These are phyloP conservation scores for Lachancea fermentati DNA, from an alignment of 805 yeast species.

Conservation along the genomic window DNA sequence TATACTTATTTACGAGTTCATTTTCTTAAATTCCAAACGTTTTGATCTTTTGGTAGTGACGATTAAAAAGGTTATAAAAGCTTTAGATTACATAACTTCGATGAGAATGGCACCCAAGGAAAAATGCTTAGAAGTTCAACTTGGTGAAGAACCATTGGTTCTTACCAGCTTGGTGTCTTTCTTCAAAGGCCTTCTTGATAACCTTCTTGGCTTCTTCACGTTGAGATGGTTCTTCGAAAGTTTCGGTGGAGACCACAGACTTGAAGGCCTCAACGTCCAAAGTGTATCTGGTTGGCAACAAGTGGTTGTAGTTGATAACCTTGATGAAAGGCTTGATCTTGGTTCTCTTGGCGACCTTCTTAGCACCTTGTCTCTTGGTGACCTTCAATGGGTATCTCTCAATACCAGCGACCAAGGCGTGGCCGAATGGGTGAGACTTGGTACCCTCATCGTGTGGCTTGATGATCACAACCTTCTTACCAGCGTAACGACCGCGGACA, in stretches of 20 bases:
- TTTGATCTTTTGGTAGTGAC: conserved; percentile 4
- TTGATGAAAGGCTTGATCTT: conserved; percentile 98
- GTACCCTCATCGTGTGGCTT: conserved; percentile 98
- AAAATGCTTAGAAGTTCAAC: conserved; percentile 67
- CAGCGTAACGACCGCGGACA: conserved; percentile 99
- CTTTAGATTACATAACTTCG: conserved; percentile 9
- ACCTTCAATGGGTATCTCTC: conserved; percentile 98
- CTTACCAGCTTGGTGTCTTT: conserved; percentile 99
- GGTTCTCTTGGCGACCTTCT: conserved; percentile 95
- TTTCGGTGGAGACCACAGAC: conserved; percentile 83
- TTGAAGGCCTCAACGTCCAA: conserved; percentile 95
- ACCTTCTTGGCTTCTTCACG: conserved; percentile 98
- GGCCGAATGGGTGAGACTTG: conserved; percentile 98
- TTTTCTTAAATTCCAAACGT: not conserved
- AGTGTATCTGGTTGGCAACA: conserved; percentile 99
- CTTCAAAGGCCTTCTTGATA: conserved; percentile 98
- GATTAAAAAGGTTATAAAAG: conserved; percentile 1
- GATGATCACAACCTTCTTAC: conserved; percentile 99
- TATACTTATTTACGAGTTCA: too few relatives aligned
- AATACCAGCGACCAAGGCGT: conserved; percentile 98
- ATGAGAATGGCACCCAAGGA: conserved; percentile 8
- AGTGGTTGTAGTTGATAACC: conserved; percentile 98
- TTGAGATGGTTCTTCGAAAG: conserved; percentile 96
- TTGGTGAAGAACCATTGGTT: conserved; percentile 99
- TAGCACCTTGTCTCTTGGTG: conserved; percentile 88